Percentiles rank a stretch among this genome's conserved stretches.
Evolutionary conservation across 192 early-diverging fungal species (phyloP).

Genomic region (Piromyces finnis): DNA sequence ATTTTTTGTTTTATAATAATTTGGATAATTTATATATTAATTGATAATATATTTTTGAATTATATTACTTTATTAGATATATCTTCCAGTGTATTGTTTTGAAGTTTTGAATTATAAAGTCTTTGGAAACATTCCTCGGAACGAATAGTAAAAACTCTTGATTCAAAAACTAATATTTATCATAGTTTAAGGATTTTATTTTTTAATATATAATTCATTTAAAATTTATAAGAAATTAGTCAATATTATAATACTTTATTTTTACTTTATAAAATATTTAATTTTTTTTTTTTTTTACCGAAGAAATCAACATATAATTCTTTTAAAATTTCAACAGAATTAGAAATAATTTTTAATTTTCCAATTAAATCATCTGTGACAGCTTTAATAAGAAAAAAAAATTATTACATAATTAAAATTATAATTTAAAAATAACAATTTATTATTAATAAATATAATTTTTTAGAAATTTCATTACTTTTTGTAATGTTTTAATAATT

Average conservation of each 20-base stretch:
- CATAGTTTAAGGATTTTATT: too few relatives aligned
- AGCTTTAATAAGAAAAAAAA: too few relatives aligned
- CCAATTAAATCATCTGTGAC: conserved; percentile 40
- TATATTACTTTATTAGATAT: conserved; percentile 22
- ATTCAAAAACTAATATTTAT: background rate
- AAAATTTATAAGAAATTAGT: too few relatives aligned
- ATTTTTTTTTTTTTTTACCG: conserved; percentile 17
- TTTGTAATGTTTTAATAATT: background rate
- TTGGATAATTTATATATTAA: background rate
- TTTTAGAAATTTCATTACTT: too few relatives aligned
- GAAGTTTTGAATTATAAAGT: background rate
- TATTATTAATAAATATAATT: too few relatives aligned
- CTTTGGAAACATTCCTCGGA: background rate
- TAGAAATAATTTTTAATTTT: conserved; percentile 21
- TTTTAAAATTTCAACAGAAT: conserved; percentile 42
- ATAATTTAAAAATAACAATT: too few relatives aligned
- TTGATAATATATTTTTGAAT: background rate
- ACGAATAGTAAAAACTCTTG: background rate
- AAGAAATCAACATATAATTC: conserved; percentile 72
- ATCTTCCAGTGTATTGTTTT: conserved; percentile 1
- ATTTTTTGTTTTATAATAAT: too few relatives aligned
- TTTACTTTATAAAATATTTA: too few relatives aligned
- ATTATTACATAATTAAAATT: too few relatives aligned
- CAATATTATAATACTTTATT: background rate
- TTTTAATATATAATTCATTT: too few relatives aligned